Evolutionary conservation across 352 stramenopile species (phyloP), one percentile per base, ranked within the genome.

Genomic region (Pilasporangium apinafurcum): DNA sequence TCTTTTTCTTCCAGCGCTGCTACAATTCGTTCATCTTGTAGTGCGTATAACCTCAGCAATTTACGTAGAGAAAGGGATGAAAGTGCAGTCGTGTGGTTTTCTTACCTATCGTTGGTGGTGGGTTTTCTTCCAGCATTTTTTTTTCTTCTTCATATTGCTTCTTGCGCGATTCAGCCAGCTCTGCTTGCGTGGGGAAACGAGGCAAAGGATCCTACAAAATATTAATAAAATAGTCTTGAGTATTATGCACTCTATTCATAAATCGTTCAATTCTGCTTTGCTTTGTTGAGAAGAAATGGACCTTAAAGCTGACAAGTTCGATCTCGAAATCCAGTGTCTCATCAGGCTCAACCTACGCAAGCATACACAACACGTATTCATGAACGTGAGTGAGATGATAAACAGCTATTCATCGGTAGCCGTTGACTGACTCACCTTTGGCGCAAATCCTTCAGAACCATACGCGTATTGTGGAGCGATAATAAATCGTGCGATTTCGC

Each of bases 281-380:
- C n/a, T n/a, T n/a, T n/a, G n/a, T n/a, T n/a, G n/a, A 31, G 29
- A 48, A 13, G 18, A n/a, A 33, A 5, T 21, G 8, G 44, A 90
- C 80, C 48, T 81, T 82, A 41, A 87, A 93, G 48, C 65, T 62
- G 8, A 90, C 38, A 37, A 93, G 48, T 50, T 93, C 81, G 38
- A 93, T 93, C 39, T 93, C 81, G 53, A 91, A 93, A 51, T 93
- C 78, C 5, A 93, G 68, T 13, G 71, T 88, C 58, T 93, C 81
- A 40, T 93, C 63, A 1, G 81, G 81, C 48, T 93, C 81, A 17
- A 93, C 67, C 58, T 68, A n/a, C 4, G 12, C 3, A 26, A 8
- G 7, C 40, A 47, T 4, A 41, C 17, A 2, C 9, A 9, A 14
- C 9, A 48, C 47, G 30, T 37, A 22, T 37, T 9, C n/a, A n/a